A percentile compares a stretch with the other conserved stretches of the same genome.
Evolutionary conservation across 495 filamentous ascomycete species (phyloP).

Genomic region (Talaromyces adpressus): DNA sequence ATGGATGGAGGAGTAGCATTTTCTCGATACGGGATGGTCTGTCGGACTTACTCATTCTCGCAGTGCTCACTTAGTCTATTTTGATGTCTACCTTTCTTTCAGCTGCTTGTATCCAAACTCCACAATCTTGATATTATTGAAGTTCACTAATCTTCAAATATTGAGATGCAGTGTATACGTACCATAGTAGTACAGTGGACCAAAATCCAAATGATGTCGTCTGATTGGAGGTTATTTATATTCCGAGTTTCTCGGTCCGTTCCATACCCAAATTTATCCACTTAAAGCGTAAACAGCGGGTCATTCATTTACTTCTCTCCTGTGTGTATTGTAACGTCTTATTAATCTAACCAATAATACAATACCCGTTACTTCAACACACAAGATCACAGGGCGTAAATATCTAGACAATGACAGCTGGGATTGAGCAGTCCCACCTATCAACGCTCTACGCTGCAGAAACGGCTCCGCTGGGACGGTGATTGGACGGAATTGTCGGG

Average conservation of each 20-base stretch:
- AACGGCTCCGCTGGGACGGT: not conserved
- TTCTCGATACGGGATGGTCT: not conserved
- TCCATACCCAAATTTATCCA: not conserved
- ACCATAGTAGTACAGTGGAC: too few species aligned
- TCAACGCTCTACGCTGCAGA: not conserved
- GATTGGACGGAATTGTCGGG: not conserved
- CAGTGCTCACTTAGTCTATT: not conserved
- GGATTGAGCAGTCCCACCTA: not conserved
- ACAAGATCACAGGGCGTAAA: not conserved
- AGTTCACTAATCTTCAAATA: not conserved
- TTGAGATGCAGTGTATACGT: not conserved
- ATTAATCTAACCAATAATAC: not conserved
- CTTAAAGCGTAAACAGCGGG: not conserved
- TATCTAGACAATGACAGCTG: not conserved
- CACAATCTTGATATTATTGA: not conserved
- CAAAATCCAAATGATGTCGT: not conserved
- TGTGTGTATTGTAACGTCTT: not conserved
- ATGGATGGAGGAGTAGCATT: not conserved
- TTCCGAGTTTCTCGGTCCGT: not conserved
- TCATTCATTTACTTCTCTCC: not conserved
- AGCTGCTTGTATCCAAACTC: not conserved
- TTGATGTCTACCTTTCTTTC: not conserved
- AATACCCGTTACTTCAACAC: not conserved
- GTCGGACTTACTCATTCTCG: not conserved
- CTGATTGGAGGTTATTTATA: slow-evolving; percentile 1